Evolutionary conservation across 805 yeast species (phyloP).

Genomic region (Pichia cabralensis): DNA sequence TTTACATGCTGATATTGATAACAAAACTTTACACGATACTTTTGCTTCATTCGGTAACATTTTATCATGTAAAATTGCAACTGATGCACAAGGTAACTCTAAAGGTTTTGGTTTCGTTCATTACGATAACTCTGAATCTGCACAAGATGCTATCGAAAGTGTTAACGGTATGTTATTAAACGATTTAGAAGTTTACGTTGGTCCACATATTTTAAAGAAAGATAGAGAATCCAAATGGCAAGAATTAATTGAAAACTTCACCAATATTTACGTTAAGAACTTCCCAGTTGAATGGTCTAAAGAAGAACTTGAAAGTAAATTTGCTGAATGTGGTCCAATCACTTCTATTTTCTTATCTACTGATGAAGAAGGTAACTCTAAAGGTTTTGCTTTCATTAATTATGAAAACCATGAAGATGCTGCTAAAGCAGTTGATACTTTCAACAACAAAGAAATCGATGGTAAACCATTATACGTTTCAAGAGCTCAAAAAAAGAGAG

Average conservation of each 20-base stretch:
- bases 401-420: slow-evolving; percentile 83
- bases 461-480: slow-evolving; percentile 90
- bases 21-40: slow-evolving; percentile 97
- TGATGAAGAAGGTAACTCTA: slow-evolving; percentile 80
- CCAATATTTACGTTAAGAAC: slow-evolving; percentile 94
- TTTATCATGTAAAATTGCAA: slow-evolving; percentile 94
- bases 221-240: slow-evolving; percentile 93
- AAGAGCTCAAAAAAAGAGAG: slow-evolving; percentile 98
- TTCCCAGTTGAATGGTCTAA: slow-evolving; percentile 60
- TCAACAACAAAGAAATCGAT: slow-evolving; percentile 77
- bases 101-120: slow-evolving; percentile 98
- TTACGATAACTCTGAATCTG: slow-evolving; percentile 87
- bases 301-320: slow-evolving; percentile 62
- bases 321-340: slow-evolving; percentile 64
- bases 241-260: slow-evolving; percentile 84
- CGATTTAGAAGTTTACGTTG: slow-evolving; percentile 92
- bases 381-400: slow-evolving; percentile 95
- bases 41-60: slow-evolving; percentile 95
- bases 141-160: slow-evolving; percentile 89
- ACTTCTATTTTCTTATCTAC: slow-evolving; percentile 75
- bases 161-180: slow-evolving; percentile 97
- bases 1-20: slow-evolving; percentile 96
- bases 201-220: slow-evolving; percentile 83
- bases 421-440: slow-evolving; percentile 79
- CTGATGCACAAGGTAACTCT: slow-evolving; percentile 83